phyloP scores from a whole-genome alignment of 2,329 filamentous ascomycete species.

The Parafenestella ontariensis region DNA sequence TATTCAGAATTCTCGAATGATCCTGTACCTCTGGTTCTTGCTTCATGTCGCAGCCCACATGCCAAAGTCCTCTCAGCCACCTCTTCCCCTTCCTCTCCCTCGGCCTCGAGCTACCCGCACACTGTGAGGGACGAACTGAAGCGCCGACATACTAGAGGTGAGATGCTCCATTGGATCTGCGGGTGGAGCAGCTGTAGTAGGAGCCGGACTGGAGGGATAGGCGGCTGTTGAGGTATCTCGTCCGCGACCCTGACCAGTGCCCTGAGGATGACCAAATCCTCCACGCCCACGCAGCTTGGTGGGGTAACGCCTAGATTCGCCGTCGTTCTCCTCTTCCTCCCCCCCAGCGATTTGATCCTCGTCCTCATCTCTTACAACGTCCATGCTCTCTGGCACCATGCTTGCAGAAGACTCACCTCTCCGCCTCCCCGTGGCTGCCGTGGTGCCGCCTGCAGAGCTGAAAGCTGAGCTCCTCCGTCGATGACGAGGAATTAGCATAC shows the following conservation, averaged over 20 bases:
- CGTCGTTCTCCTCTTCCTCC: slow-evolving; percentile 15
- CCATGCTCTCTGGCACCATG: slow-evolving; percentile 30
- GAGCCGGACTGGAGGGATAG: slow-evolving; percentile 5
- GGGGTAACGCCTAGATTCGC: slow-evolving; percentile 20
- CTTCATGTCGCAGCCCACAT: background rate
- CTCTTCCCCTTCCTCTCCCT: slow-evolving; percentile 25
- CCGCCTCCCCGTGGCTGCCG: slow-evolving; percentile 9
- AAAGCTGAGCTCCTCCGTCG: slow-evolving; percentile 41
- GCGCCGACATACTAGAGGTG: slow-evolving; percentile 71
- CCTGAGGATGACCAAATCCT: slow-evolving; percentile 35
- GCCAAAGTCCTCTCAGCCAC: background rate
- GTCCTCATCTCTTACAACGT: slow-evolving; percentile 27
- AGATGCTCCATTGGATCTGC: slow-evolving; percentile 69
- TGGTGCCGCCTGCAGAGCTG: slow-evolving; percentile 17
- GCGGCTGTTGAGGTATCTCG: slow-evolving; percentile 1
- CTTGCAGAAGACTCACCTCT: slow-evolving; percentile 29
- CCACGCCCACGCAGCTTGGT: slow-evolving; percentile 39
- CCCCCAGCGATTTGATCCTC: slow-evolving; percentile 6
- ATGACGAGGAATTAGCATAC: slow-evolving; percentile 67
- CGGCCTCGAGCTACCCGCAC: slow-evolving; percentile 30
- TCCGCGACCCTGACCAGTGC: slow-evolving; percentile 19
- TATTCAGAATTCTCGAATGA: background rate
- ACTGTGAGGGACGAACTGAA: slow-evolving; percentile 71
- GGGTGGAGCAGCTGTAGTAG: slow-evolving; percentile 1
- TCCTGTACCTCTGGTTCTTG: background rate